Evolutionary conservation across 2,329 filamentous ascomycete species (phyloP), one percentile per base, ranked within the genome.

Genomic region (Penicillium nordicum): DNA sequence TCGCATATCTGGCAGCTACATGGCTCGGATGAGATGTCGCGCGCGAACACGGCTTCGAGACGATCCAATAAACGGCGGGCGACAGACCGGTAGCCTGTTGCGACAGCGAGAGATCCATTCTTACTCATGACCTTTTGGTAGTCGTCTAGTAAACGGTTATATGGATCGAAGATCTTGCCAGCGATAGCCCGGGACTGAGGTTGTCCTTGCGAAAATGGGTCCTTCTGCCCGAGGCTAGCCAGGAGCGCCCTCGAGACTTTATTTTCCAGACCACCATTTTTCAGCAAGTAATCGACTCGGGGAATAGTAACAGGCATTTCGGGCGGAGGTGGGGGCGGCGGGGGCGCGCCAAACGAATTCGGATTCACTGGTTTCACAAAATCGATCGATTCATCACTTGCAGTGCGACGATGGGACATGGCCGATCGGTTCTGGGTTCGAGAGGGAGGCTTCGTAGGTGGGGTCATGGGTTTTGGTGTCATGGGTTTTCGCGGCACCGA

Each of bases 1-100:
- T 88, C 84, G 69, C 93, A 97, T 80, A 97, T 90, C 54, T 94
- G 79, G 72, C 93, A 97, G 42, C 81, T 78, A 71, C 93, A 97
- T n/a, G 88, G 86, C 67, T 96, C 87, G 0, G 86, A 86, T 0
- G 92, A 92, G 36, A 99, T 87, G 68, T 97, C 93, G 57, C 94
- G 84, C 2, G 92, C 92, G 74, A 99, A 97, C 9, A 99, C 92
- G 55, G 93, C 90, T 71, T 97, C 93, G 4, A 99, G 80, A 37
- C 94, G 86, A 74, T 99, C 93, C 5, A 97, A 82, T 25, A 97
- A 77, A 50, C 92, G 85, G 5, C 94, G 86, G 4, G 94, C 94
- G n/a, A 97, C 89, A 0, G 93, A 97, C 52, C 90, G 86, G 72
- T 97, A 96, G 6, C 94, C 94, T 0, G 93, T 97, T 16, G 94